phyloP scores from a whole-genome alignment of 352 stramenopile species.

The Phytopythium boreale region DNA sequence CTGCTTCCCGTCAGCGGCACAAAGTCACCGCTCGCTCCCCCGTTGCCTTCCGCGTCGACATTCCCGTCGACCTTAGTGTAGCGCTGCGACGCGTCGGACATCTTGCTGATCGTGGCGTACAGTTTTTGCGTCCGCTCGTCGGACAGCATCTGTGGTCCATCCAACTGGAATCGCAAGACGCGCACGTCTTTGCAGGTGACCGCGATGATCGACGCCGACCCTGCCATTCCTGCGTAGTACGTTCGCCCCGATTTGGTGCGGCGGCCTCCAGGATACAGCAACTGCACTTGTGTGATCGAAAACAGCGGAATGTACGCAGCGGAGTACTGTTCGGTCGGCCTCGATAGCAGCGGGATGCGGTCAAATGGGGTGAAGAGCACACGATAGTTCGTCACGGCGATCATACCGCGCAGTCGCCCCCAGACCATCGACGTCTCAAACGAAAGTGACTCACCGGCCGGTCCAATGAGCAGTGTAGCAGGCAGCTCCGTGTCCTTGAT shows the following conservation, averaged over 20 bases:
- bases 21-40: slow-evolving; percentile 2
- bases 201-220: slow-evolving; percentile 42
- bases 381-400: slow-evolving; percentile 76
- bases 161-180: slow-evolving; percentile 64
- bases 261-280: slow-evolving; percentile 57
- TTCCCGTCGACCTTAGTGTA: slow-evolving; percentile 30
- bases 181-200: slow-evolving; percentile 83
- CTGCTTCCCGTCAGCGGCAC: slow-evolving; percentile 4
- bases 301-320: slow-evolving; percentile 79
- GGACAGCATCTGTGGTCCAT: slow-evolving; percentile 38
- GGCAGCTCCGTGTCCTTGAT: slow-evolving; percentile 42
- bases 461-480: slow-evolving; percentile 58
- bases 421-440: slow-evolving; percentile 56
- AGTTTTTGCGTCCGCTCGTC: slow-evolving; percentile 54
- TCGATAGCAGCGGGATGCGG: slow-evolving; percentile 34
- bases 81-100: slow-evolving; percentile 58
- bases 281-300: slow-evolving; percentile 51
- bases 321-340: slow-evolving; percentile 29
- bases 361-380: slow-evolving; percentile 73
- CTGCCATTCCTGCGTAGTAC: slow-evolving; percentile 44
- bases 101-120: slow-evolving; percentile 40
- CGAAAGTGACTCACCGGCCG: slow-evolving; percentile 38
- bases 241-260: slow-evolving; percentile 48
- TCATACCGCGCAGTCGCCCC: slow-evolving; percentile 57
- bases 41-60: not conserved